A percentile compares a stretch with the other conserved stretches of the same genome.
Evolutionary conservation across 2,329 filamentous ascomycete genomes (phyloP).

Genomic region (Hypomyces perniciosus): DNA sequence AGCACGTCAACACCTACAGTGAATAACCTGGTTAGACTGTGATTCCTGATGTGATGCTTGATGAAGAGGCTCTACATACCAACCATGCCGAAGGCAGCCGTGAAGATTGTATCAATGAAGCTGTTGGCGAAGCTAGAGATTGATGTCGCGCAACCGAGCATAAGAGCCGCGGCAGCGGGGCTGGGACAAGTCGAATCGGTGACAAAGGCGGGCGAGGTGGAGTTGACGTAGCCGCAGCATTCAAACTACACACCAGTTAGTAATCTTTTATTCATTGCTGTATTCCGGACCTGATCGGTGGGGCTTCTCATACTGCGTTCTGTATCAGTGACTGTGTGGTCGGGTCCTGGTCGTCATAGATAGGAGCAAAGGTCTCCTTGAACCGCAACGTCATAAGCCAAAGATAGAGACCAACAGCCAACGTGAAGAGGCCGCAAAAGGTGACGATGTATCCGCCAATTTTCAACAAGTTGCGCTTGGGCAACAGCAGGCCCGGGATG

Average conservation of each 20-base stretch:
- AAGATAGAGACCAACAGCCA: constrained; percentile 59
- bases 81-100: constrained; percentile 72
- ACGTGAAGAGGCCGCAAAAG: constrained; percentile 56
- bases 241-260: constrained; percentile 49
- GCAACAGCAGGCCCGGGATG: constrained; percentile 64
- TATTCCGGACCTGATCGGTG: neutral
- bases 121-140: constrained; percentile 64
- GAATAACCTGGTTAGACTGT: neutral
- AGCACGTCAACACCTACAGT: constrained; percentile 55
- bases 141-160: constrained; percentile 62
- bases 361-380: constrained; percentile 52
- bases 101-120: constrained; percentile 72
- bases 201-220: constrained; percentile 65
- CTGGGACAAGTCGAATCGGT: constrained; percentile 63
- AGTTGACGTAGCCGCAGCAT: constrained; percentile 77
- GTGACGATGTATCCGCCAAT: constrained; percentile 59
- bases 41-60: neutral
- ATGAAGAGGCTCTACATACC: constrained; percentile 35
- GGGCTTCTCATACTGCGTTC: constrained; percentile 47
- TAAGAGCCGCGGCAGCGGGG: constrained; percentile 62
- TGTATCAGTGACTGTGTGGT: constrained; percentile 64
- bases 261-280: neutral
- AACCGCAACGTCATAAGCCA: constrained; percentile 70
- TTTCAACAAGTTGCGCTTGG: constrained; percentile 64
- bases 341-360: constrained; percentile 55